Percentiles rank a stretch among this genome's conserved stretches.
These are phyloP conservation scores for Fistulifera solaris DNA, from an alignment of 108 stramenopile genomes.

Conservation along the genomic window DNA sequence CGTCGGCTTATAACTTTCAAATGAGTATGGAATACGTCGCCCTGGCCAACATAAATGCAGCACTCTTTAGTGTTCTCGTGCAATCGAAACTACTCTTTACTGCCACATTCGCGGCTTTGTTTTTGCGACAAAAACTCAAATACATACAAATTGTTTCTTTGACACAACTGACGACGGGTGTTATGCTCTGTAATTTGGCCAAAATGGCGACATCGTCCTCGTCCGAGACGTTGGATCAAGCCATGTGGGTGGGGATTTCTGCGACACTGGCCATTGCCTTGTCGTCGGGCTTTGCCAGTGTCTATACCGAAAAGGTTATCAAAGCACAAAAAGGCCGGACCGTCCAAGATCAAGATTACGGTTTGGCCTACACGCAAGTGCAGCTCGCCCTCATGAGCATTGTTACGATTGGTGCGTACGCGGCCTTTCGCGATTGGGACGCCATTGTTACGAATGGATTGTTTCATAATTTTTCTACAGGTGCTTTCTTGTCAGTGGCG, in stretches of 20 bases:
- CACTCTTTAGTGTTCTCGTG: slow-evolving; percentile 87
- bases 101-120: slow-evolving; percentile 80
- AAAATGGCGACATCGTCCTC: not conserved
- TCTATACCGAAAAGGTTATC: slow-evolving; percentile 95
- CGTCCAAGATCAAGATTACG: slow-evolving; percentile 30
- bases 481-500: slow-evolving; percentile 16
- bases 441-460: slow-evolving; percentile 26
- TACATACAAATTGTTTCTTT: slow-evolving; percentile 73
- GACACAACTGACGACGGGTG: slow-evolving; percentile 78
- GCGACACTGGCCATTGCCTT: slow-evolving; percentile 71
- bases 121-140: slow-evolving; percentile 70
- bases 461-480: slow-evolving; percentile 32
- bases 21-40: slow-evolving; percentile 93
- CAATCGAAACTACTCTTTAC: slow-evolving; percentile 85
- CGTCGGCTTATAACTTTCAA: slow-evolving; percentile 90
- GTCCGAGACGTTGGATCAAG: slow-evolving; percentile 9
- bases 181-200: slow-evolving; percentile 81
- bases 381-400: slow-evolving; percentile 55
- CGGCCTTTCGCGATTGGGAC: slow-evolving; percentile 26
- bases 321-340: slow-evolving; percentile 48
- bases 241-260: slow-evolving; percentile 54
- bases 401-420: slow-evolving; percentile 54
- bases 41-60: slow-evolving; percentile 87
- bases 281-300: slow-evolving; percentile 91
- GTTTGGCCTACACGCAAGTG: slow-evolving; percentile 43